These are phyloP conservation scores for Rubus idaeus DNA, from an alignment of 306 rosid species.

Conservation along the genomic window DNA sequence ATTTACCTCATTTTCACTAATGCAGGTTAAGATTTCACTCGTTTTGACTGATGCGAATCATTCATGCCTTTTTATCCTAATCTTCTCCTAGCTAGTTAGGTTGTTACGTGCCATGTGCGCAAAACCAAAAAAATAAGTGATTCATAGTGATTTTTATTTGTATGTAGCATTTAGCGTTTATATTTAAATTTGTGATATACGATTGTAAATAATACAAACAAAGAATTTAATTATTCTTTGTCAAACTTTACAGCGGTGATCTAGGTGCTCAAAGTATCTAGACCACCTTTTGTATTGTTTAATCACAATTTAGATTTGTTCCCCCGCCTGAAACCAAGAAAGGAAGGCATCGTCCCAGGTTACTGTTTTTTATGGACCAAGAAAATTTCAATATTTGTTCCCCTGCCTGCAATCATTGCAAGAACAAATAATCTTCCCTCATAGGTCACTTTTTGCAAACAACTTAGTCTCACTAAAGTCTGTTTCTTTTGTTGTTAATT, in stretches of 20 bases:
- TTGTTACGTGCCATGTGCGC: no score
- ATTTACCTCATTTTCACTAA: background rate
- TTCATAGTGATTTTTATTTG: no score
- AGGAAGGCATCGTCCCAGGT: background rate
- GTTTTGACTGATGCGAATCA: background rate
- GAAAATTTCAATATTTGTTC: background rate
- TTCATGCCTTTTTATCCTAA: background rate
- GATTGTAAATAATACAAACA: no score
- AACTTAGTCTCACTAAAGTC: background rate
- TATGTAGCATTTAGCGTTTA: no score
- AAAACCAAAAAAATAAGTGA: no score
- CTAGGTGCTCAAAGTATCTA: no score
- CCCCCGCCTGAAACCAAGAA: background rate
- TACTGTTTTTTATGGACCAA: background rate
- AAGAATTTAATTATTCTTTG: no score
- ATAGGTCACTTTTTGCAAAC: background rate
- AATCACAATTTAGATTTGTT: slow-evolving; percentile 9
- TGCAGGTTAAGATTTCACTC: background rate
- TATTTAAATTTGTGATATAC: no score
- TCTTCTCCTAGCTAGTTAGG: no score
- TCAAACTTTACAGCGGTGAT: no score
- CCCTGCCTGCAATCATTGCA: slow-evolving; percentile 4
- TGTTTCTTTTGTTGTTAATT: background rate
- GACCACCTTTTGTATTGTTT: background rate
- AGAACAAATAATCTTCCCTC: background rate